Evolutionary conservation across 2,329 filamentous ascomycete genomes (phyloP).

Genomic region (Nigrospora oryzae): DNA sequence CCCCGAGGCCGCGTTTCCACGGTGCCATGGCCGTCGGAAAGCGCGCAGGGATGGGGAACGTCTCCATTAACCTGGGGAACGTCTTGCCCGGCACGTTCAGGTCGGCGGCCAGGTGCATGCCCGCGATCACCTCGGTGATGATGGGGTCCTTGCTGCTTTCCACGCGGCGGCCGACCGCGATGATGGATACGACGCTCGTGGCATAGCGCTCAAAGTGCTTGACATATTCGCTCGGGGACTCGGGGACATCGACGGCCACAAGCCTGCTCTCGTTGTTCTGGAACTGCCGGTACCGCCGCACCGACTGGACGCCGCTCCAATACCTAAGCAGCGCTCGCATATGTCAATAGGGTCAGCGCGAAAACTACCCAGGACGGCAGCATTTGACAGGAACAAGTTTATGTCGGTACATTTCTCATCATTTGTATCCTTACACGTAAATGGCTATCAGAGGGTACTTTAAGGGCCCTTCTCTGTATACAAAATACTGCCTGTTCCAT

Average conservation of each 20-base stretch:
- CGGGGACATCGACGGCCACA: constrained; percentile 41
- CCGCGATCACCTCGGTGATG: constrained; percentile 49
- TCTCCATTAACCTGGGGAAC: constrained; percentile 50
- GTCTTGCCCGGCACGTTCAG: constrained; percentile 43
- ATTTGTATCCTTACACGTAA: too few species aligned
- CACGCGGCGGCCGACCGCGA: constrained; percentile 47
- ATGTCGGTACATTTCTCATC: too few species aligned
- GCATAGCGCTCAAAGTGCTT: constrained; percentile 45
- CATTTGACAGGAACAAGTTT: too few species aligned
- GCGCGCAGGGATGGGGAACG: constrained; percentile 38
- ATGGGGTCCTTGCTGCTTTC: constrained; percentile 43
- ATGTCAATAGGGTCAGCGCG: too few species aligned
- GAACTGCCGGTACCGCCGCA: constrained; percentile 41
- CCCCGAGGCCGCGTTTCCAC: constrained; percentile 40
- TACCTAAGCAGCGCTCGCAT: too few species aligned
- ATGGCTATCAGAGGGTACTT: too few species aligned
- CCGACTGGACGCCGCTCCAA: constrained; percentile 37
- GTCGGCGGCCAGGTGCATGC: constrained; percentile 49
- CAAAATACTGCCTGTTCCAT: too few species aligned
- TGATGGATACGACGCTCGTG: constrained; percentile 44
- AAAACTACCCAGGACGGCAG: too few species aligned
- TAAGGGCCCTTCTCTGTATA: too few species aligned
- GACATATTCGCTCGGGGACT: constrained; percentile 35
- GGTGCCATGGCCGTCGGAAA: constrained; percentile 40
- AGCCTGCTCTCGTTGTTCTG: constrained; percentile 51